phyloP scores from a whole-genome alignment of 2,329 filamentous ascomycete genomes.

The Alternaria tenuissima region DNA sequence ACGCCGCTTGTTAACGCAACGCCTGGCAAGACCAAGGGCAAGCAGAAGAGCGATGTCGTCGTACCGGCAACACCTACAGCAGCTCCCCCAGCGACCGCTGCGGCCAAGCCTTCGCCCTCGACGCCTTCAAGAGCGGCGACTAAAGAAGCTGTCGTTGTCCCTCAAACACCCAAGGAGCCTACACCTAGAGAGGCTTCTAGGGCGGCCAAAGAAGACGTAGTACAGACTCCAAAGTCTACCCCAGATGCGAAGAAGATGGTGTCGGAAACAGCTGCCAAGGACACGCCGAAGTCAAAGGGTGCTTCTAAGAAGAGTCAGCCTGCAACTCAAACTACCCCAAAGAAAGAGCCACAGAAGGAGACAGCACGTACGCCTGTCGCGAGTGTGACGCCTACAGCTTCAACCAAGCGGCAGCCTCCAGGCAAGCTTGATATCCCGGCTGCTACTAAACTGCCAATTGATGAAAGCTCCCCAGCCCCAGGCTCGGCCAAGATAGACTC shows the following conservation, averaged over 20 bases:
- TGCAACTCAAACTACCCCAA: constrained; percentile 20
- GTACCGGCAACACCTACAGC: constrained; percentile 9
- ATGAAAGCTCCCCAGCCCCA: constrained; percentile 25
- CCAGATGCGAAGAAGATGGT: constrained; percentile 30
- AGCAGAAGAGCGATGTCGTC: constrained; percentile 20
- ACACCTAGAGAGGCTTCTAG: constrained; percentile 17
- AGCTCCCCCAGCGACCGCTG: constrained; percentile 5
- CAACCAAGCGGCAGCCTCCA: constrained; percentile 52
- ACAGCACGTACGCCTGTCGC: constrained; percentile 10
- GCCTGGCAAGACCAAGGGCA: constrained; percentile 39
- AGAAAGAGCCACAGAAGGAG: constrained; percentile 17
- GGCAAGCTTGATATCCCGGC: constrained; percentile 59
- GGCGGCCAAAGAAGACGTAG: constrained; percentile 19
- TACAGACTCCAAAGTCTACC: constrained; percentile 10
- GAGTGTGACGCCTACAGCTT: constrained; percentile 19
- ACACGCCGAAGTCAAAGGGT: constrained; percentile 29
- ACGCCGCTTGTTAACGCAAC: constrained; percentile 45
- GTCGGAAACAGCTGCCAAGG: constrained; percentile 25
- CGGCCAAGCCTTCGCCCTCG: constrained; percentile 17
- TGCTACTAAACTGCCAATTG: constrained; percentile 39
- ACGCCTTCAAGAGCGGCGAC: constrained; percentile 31
- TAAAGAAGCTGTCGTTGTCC: constrained; percentile 22
- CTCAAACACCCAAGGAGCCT: constrained; percentile 20
- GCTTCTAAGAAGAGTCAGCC: constrained; percentile 28
- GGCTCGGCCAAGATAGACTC: constrained; percentile 31